A percentile compares a stretch with the other conserved stretches of the same genome.
phyloP scores from a whole-genome alignment of 306 rosid species.

The Vicia villosa region DNA sequence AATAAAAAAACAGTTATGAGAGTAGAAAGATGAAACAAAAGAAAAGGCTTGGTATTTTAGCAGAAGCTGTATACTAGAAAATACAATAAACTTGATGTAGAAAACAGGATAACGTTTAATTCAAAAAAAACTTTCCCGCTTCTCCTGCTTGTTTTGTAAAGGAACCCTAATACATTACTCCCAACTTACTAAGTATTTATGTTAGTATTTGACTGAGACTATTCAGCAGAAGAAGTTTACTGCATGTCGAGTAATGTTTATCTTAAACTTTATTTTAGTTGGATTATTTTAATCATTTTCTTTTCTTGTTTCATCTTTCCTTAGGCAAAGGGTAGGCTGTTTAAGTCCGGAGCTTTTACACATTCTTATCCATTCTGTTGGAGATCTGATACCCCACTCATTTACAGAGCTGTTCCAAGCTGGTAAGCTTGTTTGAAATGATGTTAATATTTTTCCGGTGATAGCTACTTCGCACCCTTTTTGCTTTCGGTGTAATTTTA shows the following conservation, averaged over 20 bases:
- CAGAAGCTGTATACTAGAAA: not conserved
- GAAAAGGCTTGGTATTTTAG: conserved; percentile 15
- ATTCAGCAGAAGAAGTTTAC: conserved; percentile 25
- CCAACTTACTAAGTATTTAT: not conserved
- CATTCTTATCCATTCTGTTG: conserved; percentile 95
- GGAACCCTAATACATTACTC: not conserved
- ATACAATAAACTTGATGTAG: not conserved
- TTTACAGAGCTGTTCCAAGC: conserved; percentile 96
- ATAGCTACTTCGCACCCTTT: conserved; percentile 15
- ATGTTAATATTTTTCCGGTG: not conserved
- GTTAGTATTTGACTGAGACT: conserved; percentile 4
- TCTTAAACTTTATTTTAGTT: conserved; percentile 8
- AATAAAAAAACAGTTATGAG: not conserved
- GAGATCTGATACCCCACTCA: conserved; percentile 94
- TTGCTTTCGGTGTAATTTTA: not conserved
- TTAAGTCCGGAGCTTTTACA: conserved; percentile 70
- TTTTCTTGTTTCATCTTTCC: conserved; percentile 36
- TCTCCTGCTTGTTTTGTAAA: not conserved
- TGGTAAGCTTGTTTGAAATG: conserved; percentile 57
- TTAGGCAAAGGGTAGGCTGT: conserved; percentile 86
- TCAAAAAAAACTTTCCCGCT: not conserved
- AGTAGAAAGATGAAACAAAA: conserved; percentile 5
- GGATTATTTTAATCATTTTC: conserved; percentile 15
- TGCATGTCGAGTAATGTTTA: not conserved
- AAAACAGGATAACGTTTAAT: conserved; percentile 7